Percentiles rank a stretch among this genome's conserved stretches.
Evolutionary conservation across 1,139 yeast species (phyloP).

Genomic region (Pichia sp.): DNA sequence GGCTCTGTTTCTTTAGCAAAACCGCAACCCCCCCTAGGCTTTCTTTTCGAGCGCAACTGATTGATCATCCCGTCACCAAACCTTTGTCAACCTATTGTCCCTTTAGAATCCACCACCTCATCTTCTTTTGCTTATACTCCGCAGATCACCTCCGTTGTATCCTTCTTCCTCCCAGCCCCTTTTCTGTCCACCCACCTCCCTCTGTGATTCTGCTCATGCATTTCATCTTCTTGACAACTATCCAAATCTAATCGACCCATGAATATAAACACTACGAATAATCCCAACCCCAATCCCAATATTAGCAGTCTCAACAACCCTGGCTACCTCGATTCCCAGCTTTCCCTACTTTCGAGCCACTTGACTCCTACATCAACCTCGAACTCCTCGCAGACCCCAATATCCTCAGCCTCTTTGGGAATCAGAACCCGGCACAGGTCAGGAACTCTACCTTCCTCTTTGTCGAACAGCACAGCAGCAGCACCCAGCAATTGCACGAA

Average conservation of each 20-base stretch:
- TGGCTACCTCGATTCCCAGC: neutral
- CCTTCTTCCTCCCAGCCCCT: neutral
- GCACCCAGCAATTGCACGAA: conserved; percentile 5
- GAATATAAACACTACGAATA: neutral
- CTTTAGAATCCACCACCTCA: no score
- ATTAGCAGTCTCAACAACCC: neutral
- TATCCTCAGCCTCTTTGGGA: conserved; percentile 25
- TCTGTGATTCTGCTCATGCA: neutral
- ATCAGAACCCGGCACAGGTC: conserved; percentile 48
- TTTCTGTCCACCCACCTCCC: neutral
- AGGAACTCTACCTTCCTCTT: conserved; percentile 52
- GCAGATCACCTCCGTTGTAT: no score
- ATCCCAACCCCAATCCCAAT: neutral
- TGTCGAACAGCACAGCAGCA: conserved; percentile 22
- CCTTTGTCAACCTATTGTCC: no score
- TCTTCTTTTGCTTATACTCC: neutral
- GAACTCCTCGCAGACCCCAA: neutral
- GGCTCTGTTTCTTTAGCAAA: no score
- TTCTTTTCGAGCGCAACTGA: no score
- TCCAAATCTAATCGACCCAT: neutral
- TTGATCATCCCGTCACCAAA: no score
- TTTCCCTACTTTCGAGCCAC: neutral
- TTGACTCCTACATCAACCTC: neutral
- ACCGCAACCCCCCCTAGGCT: no score
- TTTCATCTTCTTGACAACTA: neutral